Conservation (phyloP, 257 asterid genomes). For the Ligustrum vulgare region DNA sequence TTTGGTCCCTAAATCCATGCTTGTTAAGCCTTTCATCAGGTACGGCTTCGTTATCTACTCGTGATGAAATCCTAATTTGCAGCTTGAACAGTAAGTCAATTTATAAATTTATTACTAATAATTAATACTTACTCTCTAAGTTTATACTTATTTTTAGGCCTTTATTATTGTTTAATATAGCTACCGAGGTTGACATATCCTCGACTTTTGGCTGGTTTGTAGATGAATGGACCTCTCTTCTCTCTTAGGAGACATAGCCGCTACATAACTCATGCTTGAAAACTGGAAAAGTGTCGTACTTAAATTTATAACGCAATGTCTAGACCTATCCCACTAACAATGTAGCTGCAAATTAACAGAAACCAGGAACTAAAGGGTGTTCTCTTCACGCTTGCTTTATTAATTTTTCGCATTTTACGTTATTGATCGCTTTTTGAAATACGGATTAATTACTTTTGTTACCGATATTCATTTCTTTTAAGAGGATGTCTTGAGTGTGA, state of each 20-base stretch:
- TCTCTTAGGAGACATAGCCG: background rate
- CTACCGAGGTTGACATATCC: background rate
- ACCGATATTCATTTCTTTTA: too few relatives aligned
- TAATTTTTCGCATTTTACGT: too few relatives aligned
- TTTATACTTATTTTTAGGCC: too few relatives aligned
- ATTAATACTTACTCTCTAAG: background rate
- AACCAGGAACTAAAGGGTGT: background rate
- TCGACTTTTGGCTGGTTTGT: background rate
- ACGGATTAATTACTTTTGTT: too few relatives aligned
- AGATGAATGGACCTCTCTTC: background rate
- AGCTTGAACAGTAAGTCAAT: background rate
- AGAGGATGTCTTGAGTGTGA: background rate
- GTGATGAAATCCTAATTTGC: background rate
- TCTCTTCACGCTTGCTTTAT: too few relatives aligned
- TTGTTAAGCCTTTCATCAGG: too few relatives aligned
- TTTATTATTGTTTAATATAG: background rate
- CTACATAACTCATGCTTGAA: background rate
- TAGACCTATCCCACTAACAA: background rate
- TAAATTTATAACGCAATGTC: background rate
- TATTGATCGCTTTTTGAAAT: too few relatives aligned
- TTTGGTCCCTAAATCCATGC: too few relatives aligned
- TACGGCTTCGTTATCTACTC: too few relatives aligned
- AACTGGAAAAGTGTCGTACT: background rate
- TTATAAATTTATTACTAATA: too few relatives aligned
- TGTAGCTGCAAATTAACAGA: background rate